phyloP scores from a whole-genome alignment of 2,329 filamentous ascomycete species.

The Tolypocladium endophyticum region DNA sequence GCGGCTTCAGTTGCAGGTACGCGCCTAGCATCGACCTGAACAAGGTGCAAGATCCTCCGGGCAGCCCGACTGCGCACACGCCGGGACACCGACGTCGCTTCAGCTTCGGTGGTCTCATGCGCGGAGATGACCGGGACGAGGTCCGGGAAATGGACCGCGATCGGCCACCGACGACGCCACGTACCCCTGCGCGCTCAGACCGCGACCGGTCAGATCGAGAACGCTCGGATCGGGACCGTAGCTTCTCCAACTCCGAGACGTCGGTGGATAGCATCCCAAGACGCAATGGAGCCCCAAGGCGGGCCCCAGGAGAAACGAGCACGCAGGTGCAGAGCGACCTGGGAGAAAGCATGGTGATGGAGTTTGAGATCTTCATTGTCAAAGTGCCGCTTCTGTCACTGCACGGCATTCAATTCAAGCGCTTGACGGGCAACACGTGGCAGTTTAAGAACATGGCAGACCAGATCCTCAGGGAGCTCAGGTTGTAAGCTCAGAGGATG shows the following conservation, averaged over 20 bases:
- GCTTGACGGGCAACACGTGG: conserved; percentile 90
- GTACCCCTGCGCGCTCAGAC: conserved; percentile 32
- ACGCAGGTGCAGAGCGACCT: conserved; percentile 88
- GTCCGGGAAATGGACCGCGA: conserved; percentile 47
- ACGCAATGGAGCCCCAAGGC: conserved; percentile 39
- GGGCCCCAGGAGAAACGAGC: conserved; percentile 73
- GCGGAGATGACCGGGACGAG: conserved; percentile 56
- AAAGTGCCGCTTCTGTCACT: conserved; percentile 89
- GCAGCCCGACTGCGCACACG: conserved; percentile 43
- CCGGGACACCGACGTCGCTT: conserved; percentile 65
- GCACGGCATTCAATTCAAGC: conserved; percentile 97
- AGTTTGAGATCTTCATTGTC: conserved; percentile 95
- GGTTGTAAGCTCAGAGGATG: conserved; percentile 46
- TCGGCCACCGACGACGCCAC: conserved; percentile 26
- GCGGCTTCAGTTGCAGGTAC: conserved; percentile 84
- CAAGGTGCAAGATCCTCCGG: conserved; percentile 54
- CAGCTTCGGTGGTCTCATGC: conserved; percentile 62
- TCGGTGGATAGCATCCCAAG: conserved; percentile 64
- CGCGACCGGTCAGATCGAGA: conserved; percentile 32
- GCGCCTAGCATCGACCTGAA: conserved; percentile 81
- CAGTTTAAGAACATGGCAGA: conserved; percentile 99
- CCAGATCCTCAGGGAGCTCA: conserved; percentile 79
- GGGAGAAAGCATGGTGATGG: conserved; percentile 70
- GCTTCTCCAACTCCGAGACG: conserved; percentile 78
- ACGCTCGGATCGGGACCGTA: conserved; percentile 41